A percentile compares a stretch with the other conserved stretches of the same genome.
phyloP scores from a whole-genome alignment of 2,329 filamentous ascomycete species.

The Colletotrichum higginsianum region DNA sequence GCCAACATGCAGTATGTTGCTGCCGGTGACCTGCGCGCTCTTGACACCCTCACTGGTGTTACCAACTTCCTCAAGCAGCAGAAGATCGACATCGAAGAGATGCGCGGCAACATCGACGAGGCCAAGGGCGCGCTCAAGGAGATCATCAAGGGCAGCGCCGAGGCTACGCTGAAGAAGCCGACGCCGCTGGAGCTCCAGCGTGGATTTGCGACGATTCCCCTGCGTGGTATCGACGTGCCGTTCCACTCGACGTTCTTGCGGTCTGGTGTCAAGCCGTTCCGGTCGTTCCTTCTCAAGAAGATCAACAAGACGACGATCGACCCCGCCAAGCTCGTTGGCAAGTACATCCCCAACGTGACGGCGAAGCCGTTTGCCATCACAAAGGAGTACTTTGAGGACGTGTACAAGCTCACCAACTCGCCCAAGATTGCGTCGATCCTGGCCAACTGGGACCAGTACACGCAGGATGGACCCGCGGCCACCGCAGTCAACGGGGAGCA shows the following conservation, averaged over 20 bases:
- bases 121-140: slow-evolving; percentile 91
- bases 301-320: slow-evolving; percentile 99
- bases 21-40: slow-evolving; percentile 77
- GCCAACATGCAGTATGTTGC: slow-evolving; percentile 84
- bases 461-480: slow-evolving; percentile 62
- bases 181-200: slow-evolving; percentile 90
- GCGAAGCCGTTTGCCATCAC: slow-evolving; percentile 95
- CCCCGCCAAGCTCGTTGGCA: slow-evolving; percentile 94
- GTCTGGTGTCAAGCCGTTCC: slow-evolving; percentile 98
- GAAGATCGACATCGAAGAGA: slow-evolving; percentile 95
- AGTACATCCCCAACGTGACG: slow-evolving; percentile 99
- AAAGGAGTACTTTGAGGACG: slow-evolving; percentile 99
- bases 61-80: slow-evolving; percentile 97
- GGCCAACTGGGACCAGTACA: slow-evolving; percentile 87
- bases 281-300: slow-evolving; percentile 98
- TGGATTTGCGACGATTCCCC: slow-evolving; percentile 96
- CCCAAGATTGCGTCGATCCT: slow-evolving; percentile 83
- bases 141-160: slow-evolving; percentile 91
- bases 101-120: slow-evolving; percentile 91
- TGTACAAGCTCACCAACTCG: slow-evolving; percentile 92
- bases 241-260: slow-evolving; percentile 99
- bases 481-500: slow-evolving; percentile 58
- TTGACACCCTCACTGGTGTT: slow-evolving; percentile 83
- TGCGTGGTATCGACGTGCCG: slow-evolving; percentile 97
- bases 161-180: slow-evolving; percentile 90